These are phyloP conservation scores for Geotrichum reessii DNA, from an alignment of 1,139 yeast species.

Conservation along the genomic window DNA sequence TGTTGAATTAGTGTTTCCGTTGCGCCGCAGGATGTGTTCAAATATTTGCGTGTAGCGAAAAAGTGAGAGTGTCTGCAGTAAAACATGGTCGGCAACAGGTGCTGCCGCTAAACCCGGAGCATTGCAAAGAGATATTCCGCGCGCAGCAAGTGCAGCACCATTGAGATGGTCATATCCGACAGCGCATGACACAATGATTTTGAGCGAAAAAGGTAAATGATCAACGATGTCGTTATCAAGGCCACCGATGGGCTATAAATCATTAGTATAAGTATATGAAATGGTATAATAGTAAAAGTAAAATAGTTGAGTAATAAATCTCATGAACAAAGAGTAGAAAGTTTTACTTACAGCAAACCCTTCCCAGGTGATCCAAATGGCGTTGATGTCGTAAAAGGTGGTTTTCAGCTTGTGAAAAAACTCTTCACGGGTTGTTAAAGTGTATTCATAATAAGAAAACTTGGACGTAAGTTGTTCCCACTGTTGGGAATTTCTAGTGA, in stretches of 20 bases:
- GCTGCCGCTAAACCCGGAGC: slow-evolving; percentile 49
- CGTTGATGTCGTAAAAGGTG: slow-evolving; percentile 21
- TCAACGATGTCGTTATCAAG: slow-evolving; percentile 41
- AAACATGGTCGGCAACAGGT: slow-evolving; percentile 75
- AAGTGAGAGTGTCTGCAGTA: slow-evolving; percentile 53
- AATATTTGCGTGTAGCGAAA: slow-evolving; percentile 57
- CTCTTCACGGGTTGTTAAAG: slow-evolving; percentile 21
- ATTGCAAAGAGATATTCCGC: slow-evolving; percentile 55
- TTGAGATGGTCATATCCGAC: slow-evolving; percentile 68
- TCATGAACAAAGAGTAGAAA: background rate
- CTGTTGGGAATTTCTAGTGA: slow-evolving; percentile 11
- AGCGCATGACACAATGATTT: slow-evolving; percentile 58
- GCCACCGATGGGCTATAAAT: slow-evolving; percentile 25
- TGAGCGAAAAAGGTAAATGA: slow-evolving; percentile 48
- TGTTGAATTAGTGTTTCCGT: slow-evolving; percentile 42
- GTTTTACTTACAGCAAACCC: slow-evolving; percentile 22
- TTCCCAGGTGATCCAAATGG: slow-evolving; percentile 25
- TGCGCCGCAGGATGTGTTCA: slow-evolving; percentile 40
- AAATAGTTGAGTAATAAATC: background rate
- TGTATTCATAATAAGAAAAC: slow-evolving; percentile 14
- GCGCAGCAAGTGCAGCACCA: slow-evolving; percentile 39
- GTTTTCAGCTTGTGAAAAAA: slow-evolving; percentile 22
- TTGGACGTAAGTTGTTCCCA: slow-evolving; percentile 8
- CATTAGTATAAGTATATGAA: background rate
- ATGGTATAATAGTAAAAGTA: background rate